phyloP scores from a whole-genome alignment of 257 asterid species.

The Penstemon barbatus region DNA sequence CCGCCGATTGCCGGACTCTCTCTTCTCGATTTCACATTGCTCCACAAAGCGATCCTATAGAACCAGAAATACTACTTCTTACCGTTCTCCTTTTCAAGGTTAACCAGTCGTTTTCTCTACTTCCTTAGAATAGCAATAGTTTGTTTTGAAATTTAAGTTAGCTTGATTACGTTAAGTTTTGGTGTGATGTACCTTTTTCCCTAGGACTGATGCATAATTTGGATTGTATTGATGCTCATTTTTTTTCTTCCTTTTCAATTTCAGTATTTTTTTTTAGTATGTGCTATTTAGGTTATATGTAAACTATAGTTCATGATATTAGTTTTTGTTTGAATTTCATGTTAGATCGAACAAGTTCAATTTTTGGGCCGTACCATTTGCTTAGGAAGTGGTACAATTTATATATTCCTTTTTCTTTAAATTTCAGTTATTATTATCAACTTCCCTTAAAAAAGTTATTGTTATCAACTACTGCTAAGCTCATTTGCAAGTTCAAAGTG shows the following conservation, averaged over 20 bases:
- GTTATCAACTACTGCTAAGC: not conserved
- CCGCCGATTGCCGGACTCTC: conserved; percentile 77
- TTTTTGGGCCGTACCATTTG: not conserved
- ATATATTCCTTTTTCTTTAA: no score
- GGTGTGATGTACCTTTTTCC: no score
- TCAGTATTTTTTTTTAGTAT: no score
- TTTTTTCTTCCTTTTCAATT: not conserved
- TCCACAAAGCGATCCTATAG: conserved; percentile 30
- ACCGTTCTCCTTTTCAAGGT: conserved; percentile 39
- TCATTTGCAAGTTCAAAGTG: not conserved
- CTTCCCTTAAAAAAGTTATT: not conserved
- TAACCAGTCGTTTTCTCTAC: not conserved
- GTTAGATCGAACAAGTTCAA: no score
- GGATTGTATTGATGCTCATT: conserved; percentile 2
- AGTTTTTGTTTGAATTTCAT: not conserved
- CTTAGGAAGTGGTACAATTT: no score
- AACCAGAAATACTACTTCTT: conserved; percentile 13
- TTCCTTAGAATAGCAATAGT: no score
- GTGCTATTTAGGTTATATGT: no score
- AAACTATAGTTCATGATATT: not conserved
- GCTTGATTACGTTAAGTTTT: no score
- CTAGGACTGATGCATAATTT: no score
- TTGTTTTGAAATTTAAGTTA: no score
- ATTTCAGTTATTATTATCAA: no score
- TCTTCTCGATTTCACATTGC: conserved; percentile 47